Evolutionary conservation across 2,329 filamentous ascomycete species (phyloP).

Genomic region (Delphinella strobiligena): DNA sequence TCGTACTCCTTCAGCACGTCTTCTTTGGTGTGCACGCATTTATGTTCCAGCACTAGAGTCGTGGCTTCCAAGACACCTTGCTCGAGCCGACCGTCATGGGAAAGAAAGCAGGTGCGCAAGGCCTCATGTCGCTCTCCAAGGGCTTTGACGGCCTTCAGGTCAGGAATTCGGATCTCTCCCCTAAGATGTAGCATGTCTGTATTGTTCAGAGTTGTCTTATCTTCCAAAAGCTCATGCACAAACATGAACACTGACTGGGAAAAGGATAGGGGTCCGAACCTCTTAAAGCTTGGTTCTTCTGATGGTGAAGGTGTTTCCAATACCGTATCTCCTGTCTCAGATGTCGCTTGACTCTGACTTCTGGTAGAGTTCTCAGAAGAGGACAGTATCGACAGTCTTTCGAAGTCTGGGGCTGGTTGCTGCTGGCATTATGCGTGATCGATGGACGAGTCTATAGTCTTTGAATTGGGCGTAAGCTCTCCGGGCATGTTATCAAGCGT

Average conservation of each 20-base stretch:
- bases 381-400: no score
- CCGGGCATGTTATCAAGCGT: neutral
- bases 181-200: constrained; percentile 1
- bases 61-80: constrained; percentile 5
- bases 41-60: constrained; percentile 2
- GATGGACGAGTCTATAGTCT: no score
- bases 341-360: no score
- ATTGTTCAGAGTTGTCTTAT: constrained; percentile 9
- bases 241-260: constrained; percentile 14
- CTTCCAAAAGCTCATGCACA: constrained; percentile 6
- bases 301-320: neutral
- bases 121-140: constrained; percentile 7
- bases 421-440: no score
- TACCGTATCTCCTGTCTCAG: no score
- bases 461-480: no score
- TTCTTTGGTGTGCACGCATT: neutral
- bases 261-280: constrained; percentile 6
- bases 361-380: no score
- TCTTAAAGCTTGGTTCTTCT: constrained; percentile 3
- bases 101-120: constrained; percentile 7
- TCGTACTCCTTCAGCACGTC: constrained; percentile 7
- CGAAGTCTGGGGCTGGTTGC: no score
- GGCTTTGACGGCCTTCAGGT: constrained; percentile 1
- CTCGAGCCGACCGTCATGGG: neutral
- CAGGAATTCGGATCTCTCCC: neutral